Evolutionary conservation across 805 yeast genomes (phyloP), one percentile per base, ranked within the genome.

Genomic region (Sugiyamaella chiloensis): DNA sequence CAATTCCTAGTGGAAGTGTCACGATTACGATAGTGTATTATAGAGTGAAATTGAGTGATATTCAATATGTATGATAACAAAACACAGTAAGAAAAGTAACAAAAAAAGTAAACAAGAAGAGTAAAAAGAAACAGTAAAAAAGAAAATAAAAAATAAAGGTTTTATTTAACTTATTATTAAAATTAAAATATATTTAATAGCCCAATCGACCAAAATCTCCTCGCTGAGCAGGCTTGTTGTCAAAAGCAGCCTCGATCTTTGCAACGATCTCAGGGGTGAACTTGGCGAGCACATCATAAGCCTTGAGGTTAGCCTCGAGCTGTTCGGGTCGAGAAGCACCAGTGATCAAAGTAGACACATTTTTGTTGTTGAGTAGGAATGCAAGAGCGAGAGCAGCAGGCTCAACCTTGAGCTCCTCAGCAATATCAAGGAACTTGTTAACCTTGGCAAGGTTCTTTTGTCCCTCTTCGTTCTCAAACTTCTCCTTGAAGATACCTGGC

Each of bases 1-100:
- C 67, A 68, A 47, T 67, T 66, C 36, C 41, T 68, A 41, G 60
- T 56, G 17, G 71, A 66, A 42, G 60, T 64, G 3, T 55, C 67
- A 12, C 53, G 57, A 42, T 57, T 65, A 40, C 59, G 60, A 30
- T 60, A 11, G 11, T 26, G n/a, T n/a, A n/a, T n/a, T n/a, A n/a
- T n/a, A n/a, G n/a, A n/a, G n/a, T n/a, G n/a, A n/a, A n/a, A n/a
- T n/a, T n/a, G n/a, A n/a, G n/a, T n/a, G n/a, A n/a, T n/a, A n/a
- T n/a, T n/a, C n/a, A n/a, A n/a, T n/a, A n/a, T n/a, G n/a, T n/a
- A n/a, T n/a, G n/a, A n/a, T n/a, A n/a, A n/a, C n/a, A n/a, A n/a
- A n/a, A n/a, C n/a, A n/a, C n/a, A n/a, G n/a, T n/a, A n/a, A n/a
- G n/a, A n/a, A n/a, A n/a, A n/a, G n/a, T n/a, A n/a, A n/a, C n/a